Evolutionary conservation across 768 basidiomycete genomes (phyloP).

Genomic region (Boletus vermiculosoides): DNA sequence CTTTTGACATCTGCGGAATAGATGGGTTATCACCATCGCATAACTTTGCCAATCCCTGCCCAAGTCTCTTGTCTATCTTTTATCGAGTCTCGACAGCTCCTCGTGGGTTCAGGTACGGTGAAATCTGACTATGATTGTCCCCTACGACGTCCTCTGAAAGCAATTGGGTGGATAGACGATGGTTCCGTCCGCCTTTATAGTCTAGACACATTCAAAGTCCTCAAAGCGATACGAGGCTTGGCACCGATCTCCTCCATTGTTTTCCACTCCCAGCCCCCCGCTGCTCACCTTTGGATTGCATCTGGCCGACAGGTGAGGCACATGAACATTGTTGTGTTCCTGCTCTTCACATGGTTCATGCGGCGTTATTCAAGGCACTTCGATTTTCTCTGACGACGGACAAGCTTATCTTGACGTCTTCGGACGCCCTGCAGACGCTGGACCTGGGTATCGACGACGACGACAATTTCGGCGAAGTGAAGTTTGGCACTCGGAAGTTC

Average conservation of each 20-base stretch:
- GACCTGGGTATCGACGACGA: conserved; percentile 49
- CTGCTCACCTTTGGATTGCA: conserved; percentile 62
- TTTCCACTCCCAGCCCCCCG: conserved; percentile 41
- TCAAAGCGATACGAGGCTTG: conserved; percentile 60
- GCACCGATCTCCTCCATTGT: conserved; percentile 65
- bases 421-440: conserved; percentile 49
- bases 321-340: background rate
- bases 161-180: conserved; percentile 48
- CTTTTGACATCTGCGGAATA: background rate
- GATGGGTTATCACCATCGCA: conserved; percentile 15
- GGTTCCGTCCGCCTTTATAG: conserved; percentile 68
- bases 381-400: conserved; percentile 45
- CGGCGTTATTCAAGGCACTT: conserved; percentile 22
- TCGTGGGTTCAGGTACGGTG: conserved; percentile 60
- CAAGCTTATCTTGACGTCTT: conserved; percentile 52
- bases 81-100: conserved; percentile 47
- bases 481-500: background rate
- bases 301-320: conserved; percentile 53
- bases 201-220: conserved; percentile 55
- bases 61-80: conserved; percentile 56
- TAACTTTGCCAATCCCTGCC: conserved; percentile 42
- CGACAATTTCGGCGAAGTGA: conserved; percentile 70
- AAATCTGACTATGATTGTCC: background rate
- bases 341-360: background rate
- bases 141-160: background rate